These are phyloP conservation scores for Pinus taeda DNA, from an alignment of 75 land plant species.

Conservation along the genomic window DNA sequence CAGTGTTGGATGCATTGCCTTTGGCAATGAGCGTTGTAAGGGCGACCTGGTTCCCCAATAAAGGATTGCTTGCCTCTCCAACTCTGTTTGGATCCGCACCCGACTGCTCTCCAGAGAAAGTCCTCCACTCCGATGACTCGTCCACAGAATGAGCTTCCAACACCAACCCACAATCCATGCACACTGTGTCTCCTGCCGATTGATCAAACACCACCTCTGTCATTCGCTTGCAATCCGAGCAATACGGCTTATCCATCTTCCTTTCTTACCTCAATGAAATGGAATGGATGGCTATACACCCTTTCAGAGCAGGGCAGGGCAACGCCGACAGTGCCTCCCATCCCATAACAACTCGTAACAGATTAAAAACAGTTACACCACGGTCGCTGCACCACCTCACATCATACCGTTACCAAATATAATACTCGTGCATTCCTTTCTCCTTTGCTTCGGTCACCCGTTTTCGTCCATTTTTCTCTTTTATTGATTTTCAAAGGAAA, in stretches of 20 bases:
- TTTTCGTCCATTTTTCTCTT: too few relatives aligned
- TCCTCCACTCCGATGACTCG: constrained; percentile 34
- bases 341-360: too few relatives aligned
- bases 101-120: constrained; percentile 17
- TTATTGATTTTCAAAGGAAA: too few relatives aligned
- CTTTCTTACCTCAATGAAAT: too few relatives aligned
- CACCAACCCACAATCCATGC: constrained; percentile 34
- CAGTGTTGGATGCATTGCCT: constrained; percentile 20
- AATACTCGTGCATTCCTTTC: too few relatives aligned
- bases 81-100: constrained; percentile 30
- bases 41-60: constrained; percentile 20
- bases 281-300: too few relatives aligned
- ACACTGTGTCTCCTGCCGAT: constrained; percentile 36
- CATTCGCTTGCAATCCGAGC: constrained; percentile 18
- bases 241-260: constrained; percentile 12
- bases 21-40: constrained; percentile 25
- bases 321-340: too few relatives aligned
- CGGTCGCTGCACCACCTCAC: too few relatives aligned
- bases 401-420: too few relatives aligned
- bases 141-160: constrained; percentile 30
- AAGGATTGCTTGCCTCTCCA: constrained; percentile 37
- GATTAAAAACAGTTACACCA: too few relatives aligned
- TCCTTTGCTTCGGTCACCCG: too few relatives aligned
- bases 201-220: constrained; percentile 29
- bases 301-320: too few relatives aligned